Conservation (phyloP, 2,329 filamentous ascomycete genomes). For the Trichophyton simii region DNA sequence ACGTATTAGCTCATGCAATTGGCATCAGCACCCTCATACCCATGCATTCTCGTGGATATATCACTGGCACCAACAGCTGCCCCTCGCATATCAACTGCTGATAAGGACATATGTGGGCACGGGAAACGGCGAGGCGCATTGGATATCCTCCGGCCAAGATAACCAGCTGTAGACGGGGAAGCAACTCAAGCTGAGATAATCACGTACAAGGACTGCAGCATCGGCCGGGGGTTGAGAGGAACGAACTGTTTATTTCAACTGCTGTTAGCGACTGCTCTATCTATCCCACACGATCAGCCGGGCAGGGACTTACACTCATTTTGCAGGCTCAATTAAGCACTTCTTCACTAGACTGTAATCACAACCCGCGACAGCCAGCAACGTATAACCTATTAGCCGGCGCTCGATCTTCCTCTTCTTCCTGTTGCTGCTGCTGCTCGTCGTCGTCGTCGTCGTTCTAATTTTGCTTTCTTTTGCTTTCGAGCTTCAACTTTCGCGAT, state of each 20-base stretch:
- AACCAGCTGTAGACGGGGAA: not conserved
- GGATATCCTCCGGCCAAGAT: not conserved
- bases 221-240: constrained; percentile 90
- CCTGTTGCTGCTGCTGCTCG: not conserved
- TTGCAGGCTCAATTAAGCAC: not conserved
- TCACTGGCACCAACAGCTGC: not conserved
- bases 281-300: not conserved
- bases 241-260: constrained; percentile 49
- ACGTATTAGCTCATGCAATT: not conserved
- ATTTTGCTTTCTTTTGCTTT: not conserved
- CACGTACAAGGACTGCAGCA: constrained; percentile 80
- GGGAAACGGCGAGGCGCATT: not conserved
- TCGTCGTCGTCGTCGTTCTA: not conserved
- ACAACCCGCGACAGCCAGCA: not conserved
- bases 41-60: not conserved
- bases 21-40: not conserved
- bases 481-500: constrained; percentile 2
- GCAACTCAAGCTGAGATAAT: constrained; percentile 1
- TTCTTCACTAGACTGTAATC: not conserved
- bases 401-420: not conserved
- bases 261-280: not conserved
- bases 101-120: not conserved
- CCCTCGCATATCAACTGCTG: not conserved
- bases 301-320: not conserved
- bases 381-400: not conserved